Base-by-base conservation (phyloP, 768 basidiomycete genomes). In the Naganishia kalamii region DNA sequence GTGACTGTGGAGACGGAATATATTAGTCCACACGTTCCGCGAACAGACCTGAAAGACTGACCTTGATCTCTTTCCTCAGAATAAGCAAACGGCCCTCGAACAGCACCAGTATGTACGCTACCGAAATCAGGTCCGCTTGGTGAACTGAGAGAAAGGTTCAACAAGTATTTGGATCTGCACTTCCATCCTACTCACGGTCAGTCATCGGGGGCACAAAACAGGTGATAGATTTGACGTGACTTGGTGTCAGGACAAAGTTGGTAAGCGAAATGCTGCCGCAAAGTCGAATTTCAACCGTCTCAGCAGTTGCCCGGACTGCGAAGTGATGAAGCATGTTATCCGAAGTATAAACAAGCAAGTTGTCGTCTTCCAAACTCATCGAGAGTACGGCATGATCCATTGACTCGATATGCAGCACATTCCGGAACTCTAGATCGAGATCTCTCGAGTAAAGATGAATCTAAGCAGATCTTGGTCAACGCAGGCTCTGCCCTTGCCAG, bases 231-330 rank as follows among this genome's bases (percentile, higher is more conserved):
- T 92, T 81, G 1, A 99, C 93, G 13, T 89, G 84, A 35, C 82
- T 84, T 6, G 96, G 92, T 8, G 85, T 84, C 13, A 86, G 84
- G 51, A 98, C 89, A 59, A 98, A 88, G 4, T 93, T 94, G 60
- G 84, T 84, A 74, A 99, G 98, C 19, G 87, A 88, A 73, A 98
- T 99, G 71, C 90, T 96, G 8, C 94, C 94, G 77, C 96, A 98
- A 4, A 90, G 78, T 70, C 92, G 88, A 43, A 98, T 80, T 75
- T 86, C 87, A 76, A 96, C 92, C 6, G 86, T 84, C 57, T 90
- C 88, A 10, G 84, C 79, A 0, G 75, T 76, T 4, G 92, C 90
- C 25, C 91, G 82, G 65, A 99, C 89, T 74, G 98, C 77, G 77
- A 88, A 98, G 79, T 99, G 96, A 70, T 86, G 85, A 44, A 99